Evolutionary conservation across 768 basidiomycete species (phyloP), one percentile per base, ranked within the genome.

Genomic region (Russula virescens): DNA sequence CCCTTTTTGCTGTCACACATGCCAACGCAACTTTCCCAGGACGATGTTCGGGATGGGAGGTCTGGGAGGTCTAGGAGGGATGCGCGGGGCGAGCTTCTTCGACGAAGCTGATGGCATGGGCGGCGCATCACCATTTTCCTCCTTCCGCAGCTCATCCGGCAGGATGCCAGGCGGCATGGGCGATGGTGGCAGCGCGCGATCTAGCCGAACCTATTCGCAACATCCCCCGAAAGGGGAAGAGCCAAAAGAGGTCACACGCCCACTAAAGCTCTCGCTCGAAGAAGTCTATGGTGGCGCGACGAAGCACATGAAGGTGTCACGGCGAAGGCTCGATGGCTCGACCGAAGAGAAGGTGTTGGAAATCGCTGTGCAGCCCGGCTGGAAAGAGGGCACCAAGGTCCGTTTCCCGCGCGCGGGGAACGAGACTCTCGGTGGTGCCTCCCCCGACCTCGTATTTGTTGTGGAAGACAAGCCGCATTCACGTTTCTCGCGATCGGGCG

Each of bases 311-410:
- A 94, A 93, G 73, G 84, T 98, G 60, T 85, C 86, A 8, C 85
- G 94, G 56, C 81, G 82, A 67, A 75, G 88, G 49, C 73, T 86
- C n/a, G 78, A 81, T 56, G 92, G 95, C 1, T 75, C 78, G 19
- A 85, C 85, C 19, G 92, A 97, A 73, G 91, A 94, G 66, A 92
- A 91, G 73, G 83, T 91, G 7, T 83, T 93, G 57, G 91, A 93
- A 69, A 86, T 93, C 69, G 78, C 81, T 38, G 80, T 92, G 25
- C 81, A 82, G 66, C 92, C 95, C 0, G 96, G 96, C 0, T 98
- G 94, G 94, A 98, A 98, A 80, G 84, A 84, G 64, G 96, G 96
- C 0, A 98, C 96, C 19, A 97, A 96, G 76, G 82, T 98, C 62
- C 86, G 91, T 46, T 98, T 95, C 75, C 84, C 90, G 0, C 83